Base-by-base conservation (phyloP, 1,139 yeast genomes). In the Blastobotrys capitulatus region DNA sequence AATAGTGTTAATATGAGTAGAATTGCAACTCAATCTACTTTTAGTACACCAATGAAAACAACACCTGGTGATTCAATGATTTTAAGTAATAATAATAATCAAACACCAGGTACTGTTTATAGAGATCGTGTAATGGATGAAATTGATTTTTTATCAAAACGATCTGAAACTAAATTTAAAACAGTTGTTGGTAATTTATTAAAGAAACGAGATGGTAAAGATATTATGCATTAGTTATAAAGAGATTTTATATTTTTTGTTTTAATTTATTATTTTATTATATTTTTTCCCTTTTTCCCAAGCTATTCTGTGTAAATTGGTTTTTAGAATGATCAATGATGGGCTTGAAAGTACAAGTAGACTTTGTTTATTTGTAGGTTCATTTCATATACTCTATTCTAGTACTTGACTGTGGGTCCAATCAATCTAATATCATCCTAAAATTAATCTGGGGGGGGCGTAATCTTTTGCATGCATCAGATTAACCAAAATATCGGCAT, bases 41-140 rank as follows among this genome's bases (percentile, higher is more conserved):
- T 37, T 10, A 20, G 42, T 7, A 42, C 46, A 8, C 32, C 45
- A 35, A 15, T 26, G 34, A 16, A 38, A 44, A 12, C 35, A 32
- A 44, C 34, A 22, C 40, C 40, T 18, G 40, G 40, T 26, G 40
- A 37, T 19, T 37, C 40, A 4, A 37, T 37, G 25, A 37, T 37
- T 13, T 26, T 37, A 5, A 6, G 36, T 18, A 32, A 4, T 32
- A 6, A 4, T 18, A 32, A 18, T 25, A 36, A 15, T 12, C 39
- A 32, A 8, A 43, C 46, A 6, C 41, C 41, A 12, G 41, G 25
- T 12, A 44, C 37, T 32, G 43, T 32, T 8, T 44, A 44, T 20
- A 44, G 52, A 8, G 52, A 52, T 13, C 38, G 51, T 12, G 49
- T 49, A n/a, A 45, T 53, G 38, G 52, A 53, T 37, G 57, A 54